These are phyloP conservation scores for Diaporthe sp. DNA, from an alignment of 2,329 filamentous ascomycete species.

Conservation along the genomic window DNA sequence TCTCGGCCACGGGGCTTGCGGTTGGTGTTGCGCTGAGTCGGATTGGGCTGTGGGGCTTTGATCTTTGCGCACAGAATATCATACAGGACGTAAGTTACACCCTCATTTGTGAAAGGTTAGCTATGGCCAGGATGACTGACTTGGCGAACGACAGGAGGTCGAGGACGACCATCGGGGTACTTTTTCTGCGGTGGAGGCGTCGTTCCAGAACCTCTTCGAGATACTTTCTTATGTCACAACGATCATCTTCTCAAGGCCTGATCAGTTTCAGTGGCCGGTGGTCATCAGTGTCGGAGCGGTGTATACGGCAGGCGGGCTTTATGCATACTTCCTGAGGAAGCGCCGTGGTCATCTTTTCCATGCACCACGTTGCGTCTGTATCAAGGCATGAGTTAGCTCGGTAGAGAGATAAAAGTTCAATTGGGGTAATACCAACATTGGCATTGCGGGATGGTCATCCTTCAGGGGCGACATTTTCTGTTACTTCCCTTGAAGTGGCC, in stretches of 20 bases:
- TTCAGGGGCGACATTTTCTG: not conserved
- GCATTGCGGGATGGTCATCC: not conserved
- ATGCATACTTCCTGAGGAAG: conserved; percentile 68
- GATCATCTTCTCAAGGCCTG: conserved; percentile 72
- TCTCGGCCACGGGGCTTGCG: conserved; percentile 63
- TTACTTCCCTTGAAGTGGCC: not conserved
- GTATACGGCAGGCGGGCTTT: conserved; percentile 61
- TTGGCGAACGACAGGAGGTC: conserved; percentile 59
- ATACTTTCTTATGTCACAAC: conserved; percentile 76
- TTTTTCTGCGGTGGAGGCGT: conserved; percentile 78
- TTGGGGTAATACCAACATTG: not conserved
- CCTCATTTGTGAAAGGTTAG: too few species aligned
- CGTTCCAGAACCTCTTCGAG: conserved; percentile 79
- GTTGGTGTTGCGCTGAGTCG: conserved; percentile 68
- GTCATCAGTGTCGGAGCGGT: conserved; percentile 70
- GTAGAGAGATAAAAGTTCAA: not conserved
- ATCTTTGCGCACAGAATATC: conserved; percentile 71
- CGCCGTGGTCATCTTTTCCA: conserved; percentile 74
- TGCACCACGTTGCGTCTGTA: conserved; percentile 46
- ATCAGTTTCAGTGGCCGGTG: conserved; percentile 75
- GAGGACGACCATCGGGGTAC: conserved; percentile 69
- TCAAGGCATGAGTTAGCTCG: conserved; percentile 1
- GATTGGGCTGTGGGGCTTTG: conserved; percentile 73
- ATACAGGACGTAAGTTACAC: conserved; percentile 69
- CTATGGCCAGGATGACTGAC: not conserved